phyloP scores from a whole-genome alignment of 345 rosid genomes.

The Eutrema japonicum region DNA sequence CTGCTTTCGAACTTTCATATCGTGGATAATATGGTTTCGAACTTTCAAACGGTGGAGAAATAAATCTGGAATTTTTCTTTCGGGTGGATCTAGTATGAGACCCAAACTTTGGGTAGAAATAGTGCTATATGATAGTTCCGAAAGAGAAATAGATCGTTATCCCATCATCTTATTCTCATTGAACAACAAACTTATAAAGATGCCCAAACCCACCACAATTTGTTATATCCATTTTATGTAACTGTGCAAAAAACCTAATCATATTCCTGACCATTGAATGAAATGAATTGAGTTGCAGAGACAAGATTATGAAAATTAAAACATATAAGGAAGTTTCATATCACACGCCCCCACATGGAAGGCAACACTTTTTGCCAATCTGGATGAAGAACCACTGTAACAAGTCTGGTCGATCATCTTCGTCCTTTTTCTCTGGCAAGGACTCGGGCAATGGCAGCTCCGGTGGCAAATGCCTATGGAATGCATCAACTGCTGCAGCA shows the following conservation, averaged over 20 bases:
- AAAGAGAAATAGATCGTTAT: no score
- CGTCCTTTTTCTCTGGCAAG: constrained; percentile 45
- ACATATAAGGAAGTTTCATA: constrained; percentile 27
- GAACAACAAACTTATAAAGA: neutral
- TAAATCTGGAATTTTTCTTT: no score
- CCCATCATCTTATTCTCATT: no score
- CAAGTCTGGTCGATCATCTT: constrained; percentile 55
- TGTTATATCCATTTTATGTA: constrained; percentile 1
- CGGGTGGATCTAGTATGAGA: no score
- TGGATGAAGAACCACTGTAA: constrained; percentile 70
- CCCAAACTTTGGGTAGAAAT: no score
- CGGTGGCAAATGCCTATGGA: constrained; percentile 81
- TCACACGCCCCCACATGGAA: constrained; percentile 50
- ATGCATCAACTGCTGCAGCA: constrained; percentile 84
- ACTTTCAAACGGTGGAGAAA: no score
- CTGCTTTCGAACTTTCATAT: no score
- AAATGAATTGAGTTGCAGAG: constrained; percentile 52
- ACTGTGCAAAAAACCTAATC: neutral
- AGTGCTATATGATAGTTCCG: no score
- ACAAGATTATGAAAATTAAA: constrained; percentile 16
- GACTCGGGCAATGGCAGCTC: constrained; percentile 63
- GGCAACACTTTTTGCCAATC: constrained; percentile 72
- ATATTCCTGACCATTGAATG: constrained; percentile 39
- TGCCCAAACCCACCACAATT: neutral
- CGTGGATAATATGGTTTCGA: no score